These are phyloP conservation scores for Corymbia calophylla DNA, from an alignment of 441 rosid genomes.

Conservation along the genomic window DNA sequence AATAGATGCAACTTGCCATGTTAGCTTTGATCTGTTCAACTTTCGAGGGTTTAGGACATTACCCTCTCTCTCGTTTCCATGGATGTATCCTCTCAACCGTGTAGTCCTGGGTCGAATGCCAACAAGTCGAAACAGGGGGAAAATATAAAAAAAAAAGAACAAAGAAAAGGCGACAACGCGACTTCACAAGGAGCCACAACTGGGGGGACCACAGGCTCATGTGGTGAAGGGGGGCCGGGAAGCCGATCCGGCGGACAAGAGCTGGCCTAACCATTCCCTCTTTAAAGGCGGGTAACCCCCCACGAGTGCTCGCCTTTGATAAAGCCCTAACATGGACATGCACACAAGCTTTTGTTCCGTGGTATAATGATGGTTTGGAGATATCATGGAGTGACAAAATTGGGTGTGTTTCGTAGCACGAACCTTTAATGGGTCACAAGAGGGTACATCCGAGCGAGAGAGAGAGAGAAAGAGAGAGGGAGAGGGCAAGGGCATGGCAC, in stretches of 20 bases:
- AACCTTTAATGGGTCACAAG: background rate
- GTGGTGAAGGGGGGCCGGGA: background rate
- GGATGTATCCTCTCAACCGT: background rate
- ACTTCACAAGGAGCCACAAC: background rate
- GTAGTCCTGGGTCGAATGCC: background rate
- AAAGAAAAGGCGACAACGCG: background rate
- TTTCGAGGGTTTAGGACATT: background rate
- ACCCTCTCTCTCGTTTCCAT: background rate
- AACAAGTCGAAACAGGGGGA: background rate
- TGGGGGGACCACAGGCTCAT: background rate
- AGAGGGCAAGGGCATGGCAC: background rate
- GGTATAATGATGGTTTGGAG: background rate
- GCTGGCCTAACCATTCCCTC: background rate
- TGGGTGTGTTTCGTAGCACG: background rate
- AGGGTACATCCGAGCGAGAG: background rate
- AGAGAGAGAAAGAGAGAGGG: background rate
- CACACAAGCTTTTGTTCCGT: background rate
- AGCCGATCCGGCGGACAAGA: background rate
- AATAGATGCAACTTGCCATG: background rate
- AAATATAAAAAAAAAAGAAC: background rate
- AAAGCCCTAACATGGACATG: background rate
- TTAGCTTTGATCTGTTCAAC: background rate
- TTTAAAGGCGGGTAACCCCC: background rate
- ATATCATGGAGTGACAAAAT: background rate
- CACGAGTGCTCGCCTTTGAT: background rate